Conservation (phyloP, 345 rosid species). For the Laguncularia racemosa region DNA sequence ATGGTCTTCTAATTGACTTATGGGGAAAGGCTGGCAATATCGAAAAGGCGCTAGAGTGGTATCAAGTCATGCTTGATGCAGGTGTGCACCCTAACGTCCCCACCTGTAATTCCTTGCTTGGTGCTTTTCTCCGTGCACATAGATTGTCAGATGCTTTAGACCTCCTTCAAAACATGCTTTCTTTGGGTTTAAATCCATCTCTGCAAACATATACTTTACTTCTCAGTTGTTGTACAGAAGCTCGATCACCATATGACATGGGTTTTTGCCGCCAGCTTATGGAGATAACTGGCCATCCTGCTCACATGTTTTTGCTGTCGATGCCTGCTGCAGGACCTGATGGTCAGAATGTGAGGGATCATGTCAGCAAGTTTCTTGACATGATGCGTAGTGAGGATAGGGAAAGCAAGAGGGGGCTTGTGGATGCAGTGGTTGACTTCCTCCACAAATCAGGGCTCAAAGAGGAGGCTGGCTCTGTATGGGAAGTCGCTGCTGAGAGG, state of each 20-base stretch:
- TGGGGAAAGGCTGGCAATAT: constrained; percentile 93
- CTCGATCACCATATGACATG: constrained; percentile 58
- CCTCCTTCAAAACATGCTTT: constrained; percentile 67
- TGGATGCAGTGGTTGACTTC: constrained; percentile 84
- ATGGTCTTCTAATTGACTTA: constrained; percentile 82
- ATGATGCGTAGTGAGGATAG: constrained; percentile 92
- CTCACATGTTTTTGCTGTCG: constrained; percentile 64
- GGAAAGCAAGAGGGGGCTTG: constrained; percentile 94
- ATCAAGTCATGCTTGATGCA: constrained; percentile 66
- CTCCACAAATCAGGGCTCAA: constrained; percentile 88
- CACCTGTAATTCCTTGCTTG: constrained; percentile 88
- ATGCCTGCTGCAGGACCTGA: constrained; percentile 83
- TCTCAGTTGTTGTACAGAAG: constrained; percentile 83
- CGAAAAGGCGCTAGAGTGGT: constrained; percentile 82
- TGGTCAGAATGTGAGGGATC: constrained; percentile 82
- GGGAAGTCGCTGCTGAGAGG: constrained; percentile 86
- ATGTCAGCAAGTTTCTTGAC: constrained; percentile 65
- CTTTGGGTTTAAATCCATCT: constrained; percentile 61
- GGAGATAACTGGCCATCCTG: constrained; percentile 78
- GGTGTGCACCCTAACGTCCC: constrained; percentile 91
- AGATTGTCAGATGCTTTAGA: constrained; percentile 61
- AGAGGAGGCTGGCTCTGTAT: constrained; percentile 88
- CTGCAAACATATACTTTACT: constrained; percentile 85
- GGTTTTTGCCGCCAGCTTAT: constrained; percentile 68
- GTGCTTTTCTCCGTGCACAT: constrained; percentile 73